Conservation (phyloP, 192 early-diverging fungal genomes). For the Mortierella antarctica region DNA sequence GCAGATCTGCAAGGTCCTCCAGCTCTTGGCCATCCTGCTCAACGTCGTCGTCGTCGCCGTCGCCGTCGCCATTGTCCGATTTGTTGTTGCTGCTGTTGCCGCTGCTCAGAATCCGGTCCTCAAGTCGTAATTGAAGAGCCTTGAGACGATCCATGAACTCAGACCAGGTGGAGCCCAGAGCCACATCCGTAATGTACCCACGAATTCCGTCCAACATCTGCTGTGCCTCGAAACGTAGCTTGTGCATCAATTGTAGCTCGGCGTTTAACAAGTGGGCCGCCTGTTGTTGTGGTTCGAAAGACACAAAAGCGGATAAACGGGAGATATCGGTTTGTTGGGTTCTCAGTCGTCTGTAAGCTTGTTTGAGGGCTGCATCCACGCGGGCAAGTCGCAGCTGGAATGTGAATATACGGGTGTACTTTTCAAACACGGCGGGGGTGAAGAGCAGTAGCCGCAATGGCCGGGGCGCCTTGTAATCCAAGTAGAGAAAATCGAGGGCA, state of each 20-base stretch:
- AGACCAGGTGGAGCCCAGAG: conserved; percentile 56
- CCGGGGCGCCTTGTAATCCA: conserved; percentile 58
- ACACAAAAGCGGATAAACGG: background rate
- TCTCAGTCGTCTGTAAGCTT: conserved; percentile 42
- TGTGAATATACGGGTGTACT: conserved; percentile 62
- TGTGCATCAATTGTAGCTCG: conserved; percentile 46
- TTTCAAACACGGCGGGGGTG: conserved; percentile 45
- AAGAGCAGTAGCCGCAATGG: conserved; percentile 59
- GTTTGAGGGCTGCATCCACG: conserved; percentile 46
- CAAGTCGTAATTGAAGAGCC: conserved; percentile 17
- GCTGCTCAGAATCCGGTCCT: conserved; percentile 23
- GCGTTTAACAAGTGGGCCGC: background rate
- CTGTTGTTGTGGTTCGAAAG: too few species aligned
- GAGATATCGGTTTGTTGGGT: conserved; percentile 22
- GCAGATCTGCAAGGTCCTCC: conserved; percentile 49
- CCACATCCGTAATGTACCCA: conserved; percentile 56
- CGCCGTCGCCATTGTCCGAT: background rate
- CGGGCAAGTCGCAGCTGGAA: conserved; percentile 58
- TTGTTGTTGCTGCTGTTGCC: background rate
- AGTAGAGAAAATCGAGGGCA: conserved; percentile 63
- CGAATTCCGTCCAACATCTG: conserved; percentile 62
- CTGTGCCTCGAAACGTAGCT: conserved; percentile 58
- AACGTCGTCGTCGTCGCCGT: background rate
- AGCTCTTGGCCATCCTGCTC: conserved; percentile 14
- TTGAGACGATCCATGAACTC: conserved; percentile 54